Conservation (phyloP, 164 flowering plant species). For the Tetracentron sinense region DNA sequence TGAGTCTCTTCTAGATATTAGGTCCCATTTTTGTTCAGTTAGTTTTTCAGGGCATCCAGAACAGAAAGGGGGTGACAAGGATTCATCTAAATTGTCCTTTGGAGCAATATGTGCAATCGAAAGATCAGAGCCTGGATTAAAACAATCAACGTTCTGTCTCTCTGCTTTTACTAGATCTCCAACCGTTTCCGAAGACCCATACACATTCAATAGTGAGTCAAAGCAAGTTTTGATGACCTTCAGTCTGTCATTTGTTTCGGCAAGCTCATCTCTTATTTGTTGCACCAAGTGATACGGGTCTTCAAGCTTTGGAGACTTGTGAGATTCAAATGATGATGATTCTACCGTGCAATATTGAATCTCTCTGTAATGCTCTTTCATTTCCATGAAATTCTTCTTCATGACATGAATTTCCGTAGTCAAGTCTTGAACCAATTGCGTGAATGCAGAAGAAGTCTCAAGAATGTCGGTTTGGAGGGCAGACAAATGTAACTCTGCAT, state of each 20-base stretch:
- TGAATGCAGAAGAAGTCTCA: slow-evolving; percentile 12
- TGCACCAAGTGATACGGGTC: slow-evolving; percentile 17
- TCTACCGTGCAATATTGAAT: slow-evolving; percentile 2
- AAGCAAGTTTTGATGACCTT: slow-evolving; percentile 22
- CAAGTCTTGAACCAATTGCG: slow-evolving; percentile 23
- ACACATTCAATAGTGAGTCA: slow-evolving; percentile 8
- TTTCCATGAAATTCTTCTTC: slow-evolving; percentile 17
- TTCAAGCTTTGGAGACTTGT: slow-evolving; percentile 10
- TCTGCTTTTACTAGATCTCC: slow-evolving; percentile 17
- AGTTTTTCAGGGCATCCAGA: slow-evolving; percentile 7
- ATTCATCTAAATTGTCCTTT: slow-evolving; percentile 10
- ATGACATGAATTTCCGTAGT: slow-evolving; percentile 21
- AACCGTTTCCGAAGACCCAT: background rate
- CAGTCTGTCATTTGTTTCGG: slow-evolving; percentile 31
- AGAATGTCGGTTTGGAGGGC: slow-evolving; percentile 18
- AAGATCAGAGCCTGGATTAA: slow-evolving; percentile 28
- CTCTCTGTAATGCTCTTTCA: slow-evolving; percentile 11
- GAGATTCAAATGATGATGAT: slow-evolving; percentile 9
- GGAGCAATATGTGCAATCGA: slow-evolving; percentile 21
- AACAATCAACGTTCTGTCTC: slow-evolving; percentile 28
- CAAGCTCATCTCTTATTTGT: slow-evolving; percentile 31
- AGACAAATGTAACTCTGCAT: slow-evolving; percentile 26
- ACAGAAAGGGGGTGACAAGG: slow-evolving; percentile 5
- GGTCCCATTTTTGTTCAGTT: slow-evolving; percentile 14
- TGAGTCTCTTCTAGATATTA: slow-evolving; percentile 17